A percentile compares a stretch with the other conserved stretches of the same genome.
phyloP scores from a whole-genome alignment of 768 basidiomycete genomes.

The Kwoniella dejecticola region DNA sequence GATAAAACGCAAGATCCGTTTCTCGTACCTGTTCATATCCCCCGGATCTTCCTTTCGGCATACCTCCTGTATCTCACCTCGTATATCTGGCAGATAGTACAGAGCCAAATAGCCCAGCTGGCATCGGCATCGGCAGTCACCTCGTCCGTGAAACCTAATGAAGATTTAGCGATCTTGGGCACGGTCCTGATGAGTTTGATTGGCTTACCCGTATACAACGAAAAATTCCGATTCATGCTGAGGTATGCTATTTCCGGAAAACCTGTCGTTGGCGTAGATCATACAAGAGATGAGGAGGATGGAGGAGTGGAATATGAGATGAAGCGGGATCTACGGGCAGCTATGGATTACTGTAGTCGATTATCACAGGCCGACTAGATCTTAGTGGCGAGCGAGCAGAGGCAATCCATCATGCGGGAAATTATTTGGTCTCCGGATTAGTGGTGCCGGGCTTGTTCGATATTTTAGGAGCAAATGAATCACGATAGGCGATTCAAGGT shows the following conservation, averaged over 20 bases:
- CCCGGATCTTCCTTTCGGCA: background rate
- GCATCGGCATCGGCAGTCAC: no score
- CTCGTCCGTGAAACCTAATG: background rate
- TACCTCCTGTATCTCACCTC: background rate
- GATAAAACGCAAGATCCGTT: no score
- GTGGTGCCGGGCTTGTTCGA: no score
- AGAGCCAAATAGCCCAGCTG: background rate
- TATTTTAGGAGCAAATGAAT: no score
- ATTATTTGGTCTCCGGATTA: no score
- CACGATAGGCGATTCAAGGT: no score
- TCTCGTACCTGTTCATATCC: no score
- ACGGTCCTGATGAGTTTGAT: background rate
- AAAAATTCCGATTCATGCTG: background rate
- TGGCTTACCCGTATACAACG: background rate
- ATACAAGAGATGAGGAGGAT: background rate
- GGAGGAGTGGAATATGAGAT: background rate
- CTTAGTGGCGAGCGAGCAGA: no score
- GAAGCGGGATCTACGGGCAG: background rate
- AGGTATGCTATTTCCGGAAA: background rate
- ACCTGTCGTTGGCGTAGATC: background rate
- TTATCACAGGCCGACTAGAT: no score
- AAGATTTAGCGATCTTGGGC: background rate
- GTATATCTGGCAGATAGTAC: background rate
- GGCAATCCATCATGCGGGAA: no score
- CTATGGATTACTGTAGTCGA: no score